Percentiles rank a stretch among this genome's conserved stretches.
Evolutionary conservation across 495 filamentous ascomycete genomes (phyloP).

Genomic region (Xylaria nigripes): DNA sequence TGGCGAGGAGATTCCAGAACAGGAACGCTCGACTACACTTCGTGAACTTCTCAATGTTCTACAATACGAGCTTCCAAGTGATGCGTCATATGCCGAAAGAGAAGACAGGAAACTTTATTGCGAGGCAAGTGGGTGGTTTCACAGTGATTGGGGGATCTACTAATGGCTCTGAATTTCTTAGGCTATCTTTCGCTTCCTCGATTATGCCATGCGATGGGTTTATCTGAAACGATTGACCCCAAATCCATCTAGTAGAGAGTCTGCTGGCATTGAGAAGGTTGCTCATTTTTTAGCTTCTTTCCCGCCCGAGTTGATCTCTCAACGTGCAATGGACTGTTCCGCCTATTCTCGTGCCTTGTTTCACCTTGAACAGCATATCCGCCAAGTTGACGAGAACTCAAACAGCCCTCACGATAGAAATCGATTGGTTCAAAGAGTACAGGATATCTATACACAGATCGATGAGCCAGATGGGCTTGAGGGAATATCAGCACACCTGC

Average conservation of each 20-base stretch:
- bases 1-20: conserved; percentile 49
- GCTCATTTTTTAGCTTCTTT: conserved; percentile 50
- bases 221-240: conserved; percentile 57
- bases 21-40: conserved; percentile 58
- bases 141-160: not conserved
- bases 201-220: conserved; percentile 85
- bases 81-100: conserved; percentile 44
- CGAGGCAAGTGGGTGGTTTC: conserved; percentile 50
- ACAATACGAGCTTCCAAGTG: conserved; percentile 46
- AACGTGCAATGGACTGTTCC: conserved; percentile 79
- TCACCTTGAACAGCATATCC: conserved; percentile 87
- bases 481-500: conserved; percentile 79
- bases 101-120: conserved; percentile 73
- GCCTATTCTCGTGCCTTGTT: conserved; percentile 89
- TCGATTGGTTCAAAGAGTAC: conserved; percentile 61
- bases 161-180: conserved; percentile 23
- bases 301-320: conserved; percentile 76
- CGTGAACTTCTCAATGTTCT: conserved; percentile 65
- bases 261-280: conserved; percentile 27
- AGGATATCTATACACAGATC: conserved; percentile 91
- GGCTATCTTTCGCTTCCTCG: conserved; percentile 83
- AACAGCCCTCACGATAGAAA: conserved; percentile 39
- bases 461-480: conserved; percentile 97
- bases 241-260: conserved; percentile 29
- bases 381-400: conserved; percentile 32